Conservation (phyloP, 371 early-diverging fungal species). For the Rhizomucor miehei region DNA sequence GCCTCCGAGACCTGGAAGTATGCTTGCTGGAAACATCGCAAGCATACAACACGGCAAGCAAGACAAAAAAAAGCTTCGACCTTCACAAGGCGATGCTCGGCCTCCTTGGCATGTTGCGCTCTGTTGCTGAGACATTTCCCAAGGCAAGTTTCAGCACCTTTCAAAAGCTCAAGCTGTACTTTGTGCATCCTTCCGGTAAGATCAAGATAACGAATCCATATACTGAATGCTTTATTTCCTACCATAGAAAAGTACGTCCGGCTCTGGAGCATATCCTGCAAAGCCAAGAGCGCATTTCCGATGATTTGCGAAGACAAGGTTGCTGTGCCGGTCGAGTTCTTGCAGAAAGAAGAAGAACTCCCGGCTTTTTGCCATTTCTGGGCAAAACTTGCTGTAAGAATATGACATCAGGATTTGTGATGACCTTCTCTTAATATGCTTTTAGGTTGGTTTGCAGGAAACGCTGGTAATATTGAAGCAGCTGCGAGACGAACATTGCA, state of each 20-base stretch:
- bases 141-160: not conserved
- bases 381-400: not conserved
- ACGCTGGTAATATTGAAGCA: not conserved
- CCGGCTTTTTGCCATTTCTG: not conserved
- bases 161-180: not conserved
- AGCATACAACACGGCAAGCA: not conserved
- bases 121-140: not conserved
- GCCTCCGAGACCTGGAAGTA: not conserved
- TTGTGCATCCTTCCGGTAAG: not conserved
- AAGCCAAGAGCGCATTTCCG: not conserved
- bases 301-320: not conserved
- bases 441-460: not conserved
- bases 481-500: not conserved
- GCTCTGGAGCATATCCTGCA: not conserved
- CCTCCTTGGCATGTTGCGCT: not conserved
- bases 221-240: not conserved
- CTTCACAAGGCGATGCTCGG: conserved; percentile 2
- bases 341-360: not conserved
- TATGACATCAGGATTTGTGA: not conserved
- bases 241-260: not conserved
- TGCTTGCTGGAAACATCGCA: conserved; percentile 2
- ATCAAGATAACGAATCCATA: not conserved
- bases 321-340: not conserved
- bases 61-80: conserved; percentile 2
- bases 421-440: not conserved